Evolutionary conservation across 1,139 yeast genomes (phyloP).

Genomic region (Zygotorulaspora mrakii): DNA sequence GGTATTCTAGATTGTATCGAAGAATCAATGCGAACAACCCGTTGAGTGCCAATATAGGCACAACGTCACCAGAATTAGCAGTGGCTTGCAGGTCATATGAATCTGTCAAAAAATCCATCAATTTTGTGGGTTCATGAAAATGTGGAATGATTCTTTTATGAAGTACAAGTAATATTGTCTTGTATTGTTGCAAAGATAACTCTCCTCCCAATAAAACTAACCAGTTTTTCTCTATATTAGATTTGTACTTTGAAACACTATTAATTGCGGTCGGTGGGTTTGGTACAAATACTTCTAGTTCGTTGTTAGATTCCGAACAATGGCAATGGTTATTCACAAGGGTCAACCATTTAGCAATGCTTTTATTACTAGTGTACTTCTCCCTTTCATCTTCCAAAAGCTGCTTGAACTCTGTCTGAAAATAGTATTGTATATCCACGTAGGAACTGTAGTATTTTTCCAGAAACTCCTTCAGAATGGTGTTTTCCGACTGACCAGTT

Average conservation of each 20-base stretch:
- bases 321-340: slow-evolving; percentile 39
- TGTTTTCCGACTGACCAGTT: slow-evolving; percentile 44
- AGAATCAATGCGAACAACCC: slow-evolving; percentile 86
- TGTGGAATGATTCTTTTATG: slow-evolving; percentile 84
- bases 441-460: slow-evolving; percentile 50
- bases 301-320: slow-evolving; percentile 28
- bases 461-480: slow-evolving; percentile 57
- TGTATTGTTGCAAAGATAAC: slow-evolving; percentile 54
- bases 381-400: slow-evolving; percentile 19
- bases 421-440: slow-evolving; percentile 68
- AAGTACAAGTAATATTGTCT: slow-evolving; percentile 60
- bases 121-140: slow-evolving; percentile 70
- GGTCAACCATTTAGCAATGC: slow-evolving; percentile 39
- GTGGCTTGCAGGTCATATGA: slow-evolving; percentile 50
- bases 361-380: slow-evolving; percentile 10
- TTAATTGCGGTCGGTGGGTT: slow-evolving; percentile 54
- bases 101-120: slow-evolving; percentile 92
- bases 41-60: slow-evolving; percentile 79
- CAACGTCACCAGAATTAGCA: slow-evolving; percentile 55
- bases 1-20: slow-evolving; percentile 81
- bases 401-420: slow-evolving; percentile 45
- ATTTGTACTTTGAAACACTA: slow-evolving; percentile 56
- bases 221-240: slow-evolving; percentile 69
- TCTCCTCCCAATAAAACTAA: slow-evolving; percentile 49
- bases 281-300: slow-evolving; percentile 41